Conservation (phyloP, 306 rosid genomes). For the Quercus glauca region DNA sequence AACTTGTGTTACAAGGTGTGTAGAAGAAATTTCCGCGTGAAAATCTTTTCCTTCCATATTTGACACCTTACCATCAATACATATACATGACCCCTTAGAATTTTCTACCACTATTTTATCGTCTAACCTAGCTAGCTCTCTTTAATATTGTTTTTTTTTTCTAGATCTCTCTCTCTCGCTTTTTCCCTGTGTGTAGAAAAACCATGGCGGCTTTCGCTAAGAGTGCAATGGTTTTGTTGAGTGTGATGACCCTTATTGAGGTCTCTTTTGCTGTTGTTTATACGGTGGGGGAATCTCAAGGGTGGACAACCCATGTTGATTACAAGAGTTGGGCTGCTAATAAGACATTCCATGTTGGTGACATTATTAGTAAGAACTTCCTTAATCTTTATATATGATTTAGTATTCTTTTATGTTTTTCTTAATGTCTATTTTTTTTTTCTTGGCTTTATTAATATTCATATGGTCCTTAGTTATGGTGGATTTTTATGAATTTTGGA, state of each 20-base stretch:
- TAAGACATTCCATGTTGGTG: neutral
- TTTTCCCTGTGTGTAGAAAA: neutral
- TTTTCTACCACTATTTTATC: neutral
- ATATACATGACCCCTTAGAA: neutral
- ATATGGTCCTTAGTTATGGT: no score
- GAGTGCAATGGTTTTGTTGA: neutral
- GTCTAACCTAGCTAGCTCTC: neutral
- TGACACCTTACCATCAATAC: neutral
- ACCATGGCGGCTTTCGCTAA: neutral
- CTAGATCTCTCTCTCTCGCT: neutral
- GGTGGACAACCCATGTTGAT: neutral
- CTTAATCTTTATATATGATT: neutral
- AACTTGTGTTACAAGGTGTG: no score
- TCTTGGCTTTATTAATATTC: neutral
- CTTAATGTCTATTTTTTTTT: neutral
- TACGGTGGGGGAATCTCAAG: neutral
- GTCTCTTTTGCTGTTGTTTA: neutral
- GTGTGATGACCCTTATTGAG: neutral
- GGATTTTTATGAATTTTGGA: no score
- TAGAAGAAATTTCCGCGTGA: no score
- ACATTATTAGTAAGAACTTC: neutral
- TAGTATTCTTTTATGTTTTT: neutral
- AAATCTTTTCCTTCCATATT: no score
- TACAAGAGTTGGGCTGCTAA: neutral
- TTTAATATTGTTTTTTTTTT: neutral